phyloP scores from a whole-genome alignment of 768 basidiomycete genomes.

The Suillus occidentalis region DNA sequence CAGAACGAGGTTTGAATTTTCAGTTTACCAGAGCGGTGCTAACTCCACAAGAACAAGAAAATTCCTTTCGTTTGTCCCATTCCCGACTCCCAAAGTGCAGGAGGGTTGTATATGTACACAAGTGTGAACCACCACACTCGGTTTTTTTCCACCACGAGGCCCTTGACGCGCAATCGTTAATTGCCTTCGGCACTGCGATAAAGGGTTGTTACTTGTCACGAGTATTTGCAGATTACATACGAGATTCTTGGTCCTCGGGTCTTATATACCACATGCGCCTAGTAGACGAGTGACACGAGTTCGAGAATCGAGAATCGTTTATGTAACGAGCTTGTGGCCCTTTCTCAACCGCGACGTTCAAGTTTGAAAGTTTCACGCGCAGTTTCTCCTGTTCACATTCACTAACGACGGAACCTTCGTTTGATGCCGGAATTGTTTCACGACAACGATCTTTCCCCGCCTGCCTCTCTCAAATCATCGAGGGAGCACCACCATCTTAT shows the following conservation, averaged over 20 bases:
- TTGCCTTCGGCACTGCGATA: not conserved
- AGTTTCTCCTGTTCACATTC: not conserved
- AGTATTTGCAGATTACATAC: not conserved
- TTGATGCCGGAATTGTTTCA: conserved; percentile 1
- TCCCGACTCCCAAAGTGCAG: too few relatives aligned
- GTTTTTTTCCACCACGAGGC: not conserved
- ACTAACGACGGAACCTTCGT: not conserved
- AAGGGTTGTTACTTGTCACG: not conserved
- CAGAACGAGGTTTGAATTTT: not conserved
- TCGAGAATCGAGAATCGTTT: not conserved
- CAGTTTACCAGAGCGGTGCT: not conserved
- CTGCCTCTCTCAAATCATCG: conserved; percentile 15
- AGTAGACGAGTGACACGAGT: not conserved
- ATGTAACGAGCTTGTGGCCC: not conserved
- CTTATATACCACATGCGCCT: not conserved
- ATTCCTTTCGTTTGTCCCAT: not conserved
- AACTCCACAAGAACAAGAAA: not conserved
- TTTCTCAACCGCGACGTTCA: not conserved
- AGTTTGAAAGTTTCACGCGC: not conserved
- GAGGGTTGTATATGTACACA: too few relatives aligned
- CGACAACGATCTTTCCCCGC: conserved; percentile 14
- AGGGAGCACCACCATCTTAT: conserved; percentile 15
- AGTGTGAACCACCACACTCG: not conserved
- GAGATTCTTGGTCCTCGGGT: not conserved
- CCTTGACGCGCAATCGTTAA: too few relatives aligned